phyloP scores from a whole-genome alignment of 495 filamentous ascomycete species.

The Hypoxylon lienhwacheense region DNA sequence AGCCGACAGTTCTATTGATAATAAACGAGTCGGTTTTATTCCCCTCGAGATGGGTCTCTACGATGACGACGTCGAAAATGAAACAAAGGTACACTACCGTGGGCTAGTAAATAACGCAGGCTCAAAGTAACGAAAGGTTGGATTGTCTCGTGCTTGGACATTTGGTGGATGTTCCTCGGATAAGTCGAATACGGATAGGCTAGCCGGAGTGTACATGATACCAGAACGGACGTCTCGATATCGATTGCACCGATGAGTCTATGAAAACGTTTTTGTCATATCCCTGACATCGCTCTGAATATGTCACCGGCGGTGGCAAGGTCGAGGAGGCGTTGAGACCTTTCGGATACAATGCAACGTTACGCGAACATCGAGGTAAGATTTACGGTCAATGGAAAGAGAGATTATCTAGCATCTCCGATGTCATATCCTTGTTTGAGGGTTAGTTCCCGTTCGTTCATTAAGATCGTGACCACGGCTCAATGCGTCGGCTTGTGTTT shows the following conservation, averaged over 20 bases:
- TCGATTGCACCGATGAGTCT: background rate
- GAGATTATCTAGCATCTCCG: background rate
- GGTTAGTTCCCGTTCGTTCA: background rate
- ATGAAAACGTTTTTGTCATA: background rate
- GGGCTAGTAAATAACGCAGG: background rate
- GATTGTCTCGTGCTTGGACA: no score
- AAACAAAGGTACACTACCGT: background rate
- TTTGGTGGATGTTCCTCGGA: no score
- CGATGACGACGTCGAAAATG: conserved; percentile 1
- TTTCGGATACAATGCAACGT: conserved; percentile 13
- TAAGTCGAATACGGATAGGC: background rate
- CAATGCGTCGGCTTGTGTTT: conserved; percentile 1
- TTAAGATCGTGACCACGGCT: background rate
- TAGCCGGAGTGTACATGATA: background rate
- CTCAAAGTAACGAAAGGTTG: no score
- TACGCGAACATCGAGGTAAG: conserved; percentile 9
- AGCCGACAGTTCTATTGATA: background rate
- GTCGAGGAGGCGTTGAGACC: background rate
- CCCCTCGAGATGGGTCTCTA: conserved; percentile 7
- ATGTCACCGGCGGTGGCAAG: background rate
- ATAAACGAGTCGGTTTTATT: background rate
- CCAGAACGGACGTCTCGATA: background rate
- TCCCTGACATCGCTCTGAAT: background rate
- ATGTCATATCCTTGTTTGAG: conserved; percentile 5
- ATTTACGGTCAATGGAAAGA: conserved; percentile 5